Evolutionary conservation across 2,329 filamentous ascomycete genomes (phyloP).

Genomic region (Emericellopsis cladophorae): DNA sequence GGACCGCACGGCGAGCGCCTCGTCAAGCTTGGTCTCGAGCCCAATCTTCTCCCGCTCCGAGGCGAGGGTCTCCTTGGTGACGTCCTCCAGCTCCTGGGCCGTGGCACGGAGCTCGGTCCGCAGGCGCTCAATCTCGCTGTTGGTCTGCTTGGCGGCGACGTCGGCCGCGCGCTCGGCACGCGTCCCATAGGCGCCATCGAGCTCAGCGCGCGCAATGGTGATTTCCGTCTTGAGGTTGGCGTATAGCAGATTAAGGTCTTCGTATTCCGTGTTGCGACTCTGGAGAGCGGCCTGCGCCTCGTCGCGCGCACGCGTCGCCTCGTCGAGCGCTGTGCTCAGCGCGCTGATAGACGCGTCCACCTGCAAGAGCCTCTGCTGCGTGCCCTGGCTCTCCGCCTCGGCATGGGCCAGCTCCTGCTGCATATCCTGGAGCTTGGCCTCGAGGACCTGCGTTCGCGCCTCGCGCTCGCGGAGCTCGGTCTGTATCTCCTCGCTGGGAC

Average conservation of each 20-base stretch:
- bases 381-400: constrained; percentile 25
- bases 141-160: constrained; percentile 38
- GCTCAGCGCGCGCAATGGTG: constrained; percentile 46
- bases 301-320: constrained; percentile 11
- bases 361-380: constrained; percentile 16
- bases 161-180: constrained; percentile 46
- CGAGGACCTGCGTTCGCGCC: constrained; percentile 26
- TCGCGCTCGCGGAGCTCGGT: constrained; percentile 18
- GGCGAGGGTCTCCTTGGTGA: constrained; percentile 37
- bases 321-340: constrained; percentile 15
- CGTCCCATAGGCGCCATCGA: constrained; percentile 48
- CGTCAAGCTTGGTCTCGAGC: constrained; percentile 27
- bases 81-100: constrained; percentile 37
- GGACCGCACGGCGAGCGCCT: constrained; percentile 18
- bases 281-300: constrained; percentile 18
- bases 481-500: constrained; percentile 2
- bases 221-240: constrained; percentile 50
- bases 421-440: constrained; percentile 10
- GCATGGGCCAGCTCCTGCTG: constrained; percentile 10
- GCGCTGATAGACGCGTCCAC: constrained; percentile 15
- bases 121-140: constrained; percentile 32
- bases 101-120: constrained; percentile 36
- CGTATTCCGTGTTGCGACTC: constrained; percentile 36
- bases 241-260: constrained; percentile 35
- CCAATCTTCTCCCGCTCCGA: constrained; percentile 37